Percentiles rank a stretch among this genome's conserved stretches.
Conservation (phyloP, 805 yeast species). For the Ogataea allantospora region DNA sequence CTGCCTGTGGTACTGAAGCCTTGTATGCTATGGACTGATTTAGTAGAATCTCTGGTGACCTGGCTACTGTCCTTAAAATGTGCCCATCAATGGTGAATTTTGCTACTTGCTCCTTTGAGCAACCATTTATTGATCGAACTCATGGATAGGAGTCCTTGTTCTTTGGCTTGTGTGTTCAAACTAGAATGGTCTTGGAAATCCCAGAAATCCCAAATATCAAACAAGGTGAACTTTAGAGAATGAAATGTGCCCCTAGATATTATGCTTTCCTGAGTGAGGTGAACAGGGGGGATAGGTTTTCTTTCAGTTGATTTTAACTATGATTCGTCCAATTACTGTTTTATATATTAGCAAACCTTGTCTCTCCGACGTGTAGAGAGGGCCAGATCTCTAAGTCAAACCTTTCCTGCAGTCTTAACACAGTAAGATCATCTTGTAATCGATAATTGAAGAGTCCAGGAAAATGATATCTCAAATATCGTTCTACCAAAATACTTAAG, state of each 20-base stretch:
- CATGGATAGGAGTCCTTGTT: constrained; percentile 17
- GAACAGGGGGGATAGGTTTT: too few species aligned
- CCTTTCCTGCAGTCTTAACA: too few species aligned
- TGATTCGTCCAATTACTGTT: too few species aligned
- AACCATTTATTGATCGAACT: constrained; percentile 16
- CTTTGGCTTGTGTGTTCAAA: constrained; percentile 38
- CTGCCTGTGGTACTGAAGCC: constrained; percentile 16
- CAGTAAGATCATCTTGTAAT: too few species aligned
- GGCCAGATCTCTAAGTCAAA: too few species aligned
- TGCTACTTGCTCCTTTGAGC: constrained; percentile 16
- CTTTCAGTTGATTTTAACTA: too few species aligned
- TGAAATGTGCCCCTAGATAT: constrained; percentile 20
- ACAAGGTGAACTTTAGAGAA: constrained; percentile 39
- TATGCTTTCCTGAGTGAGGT: constrained; percentile 10
- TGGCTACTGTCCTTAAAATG: constrained; percentile 17
- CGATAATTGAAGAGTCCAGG: too few species aligned
- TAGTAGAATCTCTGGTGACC: constrained; percentile 16
- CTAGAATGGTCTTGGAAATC: constrained; percentile 36
- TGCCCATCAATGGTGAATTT: constrained; percentile 17
- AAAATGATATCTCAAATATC: too few species aligned
- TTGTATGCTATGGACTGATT: constrained; percentile 18
- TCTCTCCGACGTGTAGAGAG: too few species aligned
- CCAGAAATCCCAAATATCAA: constrained; percentile 35
- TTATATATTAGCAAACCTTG: too few species aligned
- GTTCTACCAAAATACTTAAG: too few species aligned